phyloP scores from a whole-genome alignment of 305 asterid genomes.

The Vinca major region DNA sequence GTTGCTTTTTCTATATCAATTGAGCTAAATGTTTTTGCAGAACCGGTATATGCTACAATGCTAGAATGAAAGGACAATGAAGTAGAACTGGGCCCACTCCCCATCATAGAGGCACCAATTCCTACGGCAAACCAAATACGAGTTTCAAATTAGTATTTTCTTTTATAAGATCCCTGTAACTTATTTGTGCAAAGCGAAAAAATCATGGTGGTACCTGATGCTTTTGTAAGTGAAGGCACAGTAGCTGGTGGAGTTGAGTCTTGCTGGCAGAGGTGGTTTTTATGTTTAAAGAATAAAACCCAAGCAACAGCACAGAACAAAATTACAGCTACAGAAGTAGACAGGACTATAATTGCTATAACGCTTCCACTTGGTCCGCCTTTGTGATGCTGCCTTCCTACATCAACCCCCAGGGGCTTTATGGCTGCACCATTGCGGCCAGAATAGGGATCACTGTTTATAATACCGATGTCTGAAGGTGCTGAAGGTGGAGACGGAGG shows the following conservation, averaged over 20 bases:
- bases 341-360: slow-evolving; percentile 51
- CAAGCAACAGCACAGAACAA: slow-evolving; percentile 51
- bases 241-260: slow-evolving; percentile 49
- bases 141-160: background rate
- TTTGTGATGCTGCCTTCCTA: slow-evolving; percentile 42
- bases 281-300: slow-evolving; percentile 42
- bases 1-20: slow-evolving; percentile 74
- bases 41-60: slow-evolving; percentile 70
- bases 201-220: slow-evolving; percentile 52
- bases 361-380: slow-evolving; percentile 47
- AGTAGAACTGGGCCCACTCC: slow-evolving; percentile 62
- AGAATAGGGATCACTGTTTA: slow-evolving; percentile 56
- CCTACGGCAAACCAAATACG: slow-evolving; percentile 29
- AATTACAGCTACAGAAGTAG: slow-evolving; percentile 51
- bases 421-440: slow-evolving; percentile 45
- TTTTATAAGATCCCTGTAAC: background rate
- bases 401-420: slow-evolving; percentile 84
- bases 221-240: slow-evolving; percentile 51
- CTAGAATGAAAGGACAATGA: slow-evolving; percentile 69
- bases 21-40: slow-evolving; percentile 63
- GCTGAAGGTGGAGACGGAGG: slow-evolving; percentile 91
- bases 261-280: slow-evolving; percentile 31
- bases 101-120: slow-evolving; percentile 37
- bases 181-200: background rate
- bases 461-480: slow-evolving; percentile 43